Conservation (phyloP, 2,329 filamentous ascomycete genomes). For the Aspergillus tanneri region DNA sequence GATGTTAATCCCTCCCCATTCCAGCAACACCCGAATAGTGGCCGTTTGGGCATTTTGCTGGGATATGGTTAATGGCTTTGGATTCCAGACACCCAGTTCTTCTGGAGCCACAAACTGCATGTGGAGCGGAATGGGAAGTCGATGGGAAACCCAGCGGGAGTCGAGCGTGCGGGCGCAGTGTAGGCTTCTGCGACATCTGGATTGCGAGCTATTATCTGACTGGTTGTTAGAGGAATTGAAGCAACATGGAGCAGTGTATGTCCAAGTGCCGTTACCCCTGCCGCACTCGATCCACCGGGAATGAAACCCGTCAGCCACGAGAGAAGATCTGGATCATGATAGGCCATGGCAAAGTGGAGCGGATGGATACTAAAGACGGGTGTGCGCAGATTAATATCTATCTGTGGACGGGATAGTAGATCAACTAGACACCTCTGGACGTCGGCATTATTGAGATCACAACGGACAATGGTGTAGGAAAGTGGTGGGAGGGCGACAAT, state of each 20-base stretch:
- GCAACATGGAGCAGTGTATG: slow-evolving; percentile 14
- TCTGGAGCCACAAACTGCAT: no score
- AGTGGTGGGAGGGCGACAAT: slow-evolving; percentile 16
- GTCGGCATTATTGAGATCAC: slow-evolving; percentile 4
- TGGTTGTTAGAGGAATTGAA: slow-evolving; percentile 5
- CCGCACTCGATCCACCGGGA: not conserved
- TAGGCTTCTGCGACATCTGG: slow-evolving; percentile 9
- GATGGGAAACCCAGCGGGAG: not conserved
- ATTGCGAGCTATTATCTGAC: not conserved
- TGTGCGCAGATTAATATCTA: slow-evolving; percentile 7
- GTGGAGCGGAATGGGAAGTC: no score
- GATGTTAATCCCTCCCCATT: no score
- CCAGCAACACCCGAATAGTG: no score
- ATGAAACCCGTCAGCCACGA: slow-evolving; percentile 9
- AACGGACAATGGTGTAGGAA: slow-evolving; percentile 14
- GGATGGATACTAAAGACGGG: slow-evolving; percentile 11
- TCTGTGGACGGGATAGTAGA: slow-evolving; percentile 7
- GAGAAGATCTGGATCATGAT: slow-evolving; percentile 10
- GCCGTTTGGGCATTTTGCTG: no score
- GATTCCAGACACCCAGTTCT: no score
- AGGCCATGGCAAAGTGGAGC: slow-evolving; percentile 12
- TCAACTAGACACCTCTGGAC: slow-evolving; percentile 7
- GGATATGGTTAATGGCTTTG: no score
- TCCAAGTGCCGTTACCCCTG: slow-evolving; percentile 5
- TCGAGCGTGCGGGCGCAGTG: slow-evolving; percentile 9